Percentiles rank a stretch among this genome's conserved stretches.
Evolutionary conservation across 495 filamentous ascomycete genomes (phyloP).

Genomic region (Lophiostoma macrostomum): DNA sequence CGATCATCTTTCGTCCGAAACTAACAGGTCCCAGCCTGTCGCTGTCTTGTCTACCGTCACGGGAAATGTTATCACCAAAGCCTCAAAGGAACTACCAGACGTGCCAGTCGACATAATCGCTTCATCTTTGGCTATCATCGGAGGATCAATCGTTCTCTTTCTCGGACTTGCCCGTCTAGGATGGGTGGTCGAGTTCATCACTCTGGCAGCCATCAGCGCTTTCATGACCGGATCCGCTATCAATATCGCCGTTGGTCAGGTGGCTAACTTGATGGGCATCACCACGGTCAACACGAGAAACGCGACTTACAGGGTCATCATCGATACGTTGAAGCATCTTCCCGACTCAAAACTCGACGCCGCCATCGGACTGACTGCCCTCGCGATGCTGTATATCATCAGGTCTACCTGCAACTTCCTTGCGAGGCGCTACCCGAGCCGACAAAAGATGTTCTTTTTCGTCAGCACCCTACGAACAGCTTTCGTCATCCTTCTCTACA

Average conservation of each 20-base stretch:
- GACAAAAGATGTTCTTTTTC: conserved; percentile 81
- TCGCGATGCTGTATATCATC: conserved; percentile 79
- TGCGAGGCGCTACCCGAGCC: conserved; percentile 66
- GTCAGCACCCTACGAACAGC: conserved; percentile 80
- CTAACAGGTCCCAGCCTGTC: conserved; percentile 63
- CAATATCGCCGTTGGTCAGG: conserved; percentile 86
- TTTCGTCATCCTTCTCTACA: conserved; percentile 92
- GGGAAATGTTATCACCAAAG: conserved; percentile 70
- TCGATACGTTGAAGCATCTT: conserved; percentile 80
- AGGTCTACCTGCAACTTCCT: conserved; percentile 63
- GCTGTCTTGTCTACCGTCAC: conserved; percentile 91
- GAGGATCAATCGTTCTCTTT: conserved; percentile 75
- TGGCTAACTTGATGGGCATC: conserved; percentile 82
- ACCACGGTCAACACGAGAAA: conserved; percentile 70
- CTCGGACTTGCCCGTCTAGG: conserved; percentile 78
- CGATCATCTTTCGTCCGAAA: background rate
- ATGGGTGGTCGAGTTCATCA: conserved; percentile 95
- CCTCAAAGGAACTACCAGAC: conserved; percentile 56
- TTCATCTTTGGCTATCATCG: conserved; percentile 74
- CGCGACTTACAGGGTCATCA: conserved; percentile 79
- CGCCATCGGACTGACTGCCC: conserved; percentile 83
- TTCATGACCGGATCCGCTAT: conserved; percentile 98
- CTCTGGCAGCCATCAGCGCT: conserved; percentile 83
- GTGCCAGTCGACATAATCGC: conserved; percentile 63
- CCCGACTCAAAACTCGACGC: conserved; percentile 68